These are phyloP conservation scores for Solanum hybrid DNA, from an alignment of 305 asterid genomes.

Conservation along the genomic window DNA sequence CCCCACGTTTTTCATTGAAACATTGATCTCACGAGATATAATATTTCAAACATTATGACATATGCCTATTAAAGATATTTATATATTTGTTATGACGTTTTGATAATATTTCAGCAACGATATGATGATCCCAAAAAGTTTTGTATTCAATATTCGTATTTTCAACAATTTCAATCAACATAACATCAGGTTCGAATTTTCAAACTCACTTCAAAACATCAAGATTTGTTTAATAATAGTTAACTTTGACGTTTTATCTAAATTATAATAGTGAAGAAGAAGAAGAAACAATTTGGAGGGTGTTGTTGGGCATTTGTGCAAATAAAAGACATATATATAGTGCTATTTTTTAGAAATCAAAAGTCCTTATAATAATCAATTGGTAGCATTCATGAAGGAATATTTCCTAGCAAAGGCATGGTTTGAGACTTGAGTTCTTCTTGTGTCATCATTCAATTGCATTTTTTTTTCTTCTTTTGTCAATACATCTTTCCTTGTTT, in stretches of 20 bases:
- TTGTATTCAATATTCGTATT: not conserved
- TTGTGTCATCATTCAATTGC: not conserved
- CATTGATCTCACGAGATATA: too few relatives aligned
- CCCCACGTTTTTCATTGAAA: not conserved
- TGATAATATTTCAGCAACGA: not conserved
- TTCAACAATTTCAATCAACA: too few relatives aligned
- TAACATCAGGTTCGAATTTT: too few relatives aligned
- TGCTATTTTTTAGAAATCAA: not conserved
- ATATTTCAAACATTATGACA: not conserved
- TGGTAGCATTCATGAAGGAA: not conserved
- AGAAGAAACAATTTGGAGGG: too few relatives aligned
- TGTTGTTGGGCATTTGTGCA: too few relatives aligned
- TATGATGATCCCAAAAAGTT: not conserved
- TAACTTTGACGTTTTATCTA: too few relatives aligned
- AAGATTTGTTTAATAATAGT: too few relatives aligned
- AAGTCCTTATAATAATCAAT: not conserved
- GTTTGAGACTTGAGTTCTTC: not conserved
- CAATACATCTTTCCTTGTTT: not conserved
- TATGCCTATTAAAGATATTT: not conserved
- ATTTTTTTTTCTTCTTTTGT: not conserved
- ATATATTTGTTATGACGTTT: not conserved
- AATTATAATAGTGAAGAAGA: too few relatives aligned
- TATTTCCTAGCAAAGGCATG: not conserved
- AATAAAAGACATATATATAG: too few relatives aligned
- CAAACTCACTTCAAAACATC: too few relatives aligned